A percentile compares a stretch with the other conserved stretches of the same genome.
Conservation (phyloP, 345 rosid species). For the Moringa oleifera region DNA sequence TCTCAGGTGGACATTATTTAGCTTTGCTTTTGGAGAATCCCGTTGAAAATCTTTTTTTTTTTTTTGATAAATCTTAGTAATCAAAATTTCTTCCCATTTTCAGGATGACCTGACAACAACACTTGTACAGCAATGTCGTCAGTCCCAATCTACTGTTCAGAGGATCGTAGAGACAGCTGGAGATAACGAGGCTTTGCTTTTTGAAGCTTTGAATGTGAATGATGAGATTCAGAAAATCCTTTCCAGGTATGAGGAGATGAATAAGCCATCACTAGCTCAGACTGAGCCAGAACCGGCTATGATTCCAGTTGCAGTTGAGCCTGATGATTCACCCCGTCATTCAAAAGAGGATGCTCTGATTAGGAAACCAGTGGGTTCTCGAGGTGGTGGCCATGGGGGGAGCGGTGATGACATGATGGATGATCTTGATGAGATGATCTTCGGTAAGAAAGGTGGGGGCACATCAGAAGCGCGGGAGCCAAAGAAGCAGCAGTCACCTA, state of each 20-base stretch:
- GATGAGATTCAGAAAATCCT: slow-evolving; percentile 84
- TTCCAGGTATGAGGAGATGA: slow-evolving; percentile 62
- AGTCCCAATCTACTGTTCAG: slow-evolving; percentile 51
- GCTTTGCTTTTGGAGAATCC: background rate
- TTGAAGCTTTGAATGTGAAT: slow-evolving; percentile 89
- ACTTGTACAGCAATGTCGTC: slow-evolving; percentile 73
- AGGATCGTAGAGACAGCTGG: slow-evolving; percentile 80
- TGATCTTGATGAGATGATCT: slow-evolving; percentile 96
- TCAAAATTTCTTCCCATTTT: slow-evolving; percentile 10
- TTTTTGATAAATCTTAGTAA: background rate
- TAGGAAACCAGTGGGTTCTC: slow-evolving; percentile 66
- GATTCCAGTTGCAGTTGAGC: slow-evolving; percentile 85
- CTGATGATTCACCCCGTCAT: slow-evolving; percentile 56
- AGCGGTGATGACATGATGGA: slow-evolving; percentile 87
- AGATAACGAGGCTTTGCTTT: slow-evolving; percentile 75
- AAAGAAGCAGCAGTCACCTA: slow-evolving; percentile 57
- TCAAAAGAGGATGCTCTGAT: slow-evolving; percentile 62
- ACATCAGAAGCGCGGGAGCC: slow-evolving; percentile 45
- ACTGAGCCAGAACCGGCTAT: slow-evolving; percentile 68
- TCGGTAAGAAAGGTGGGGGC: slow-evolving; percentile 69
- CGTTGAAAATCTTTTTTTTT: background rate
- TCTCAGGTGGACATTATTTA: too few relatives aligned
- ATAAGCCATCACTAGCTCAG: slow-evolving; percentile 40
- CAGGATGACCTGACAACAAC: slow-evolving; percentile 80
- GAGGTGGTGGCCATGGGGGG: slow-evolving; percentile 46